Evolutionary conservation across 352 stramenopile species (phyloP).

Genomic region (Elongisporangium prolatum): DNA sequence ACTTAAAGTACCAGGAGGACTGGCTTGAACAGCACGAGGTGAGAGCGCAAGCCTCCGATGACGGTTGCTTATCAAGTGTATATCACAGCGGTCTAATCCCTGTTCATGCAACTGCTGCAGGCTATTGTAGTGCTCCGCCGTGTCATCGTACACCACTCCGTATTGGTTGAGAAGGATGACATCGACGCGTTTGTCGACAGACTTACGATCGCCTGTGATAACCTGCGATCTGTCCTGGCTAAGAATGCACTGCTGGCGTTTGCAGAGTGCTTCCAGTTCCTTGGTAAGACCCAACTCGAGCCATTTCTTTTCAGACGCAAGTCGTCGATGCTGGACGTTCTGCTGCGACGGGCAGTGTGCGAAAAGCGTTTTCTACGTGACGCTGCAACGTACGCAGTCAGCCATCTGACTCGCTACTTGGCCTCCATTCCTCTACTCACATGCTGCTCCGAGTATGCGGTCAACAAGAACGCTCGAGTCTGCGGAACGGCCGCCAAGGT

Average conservation of each 20-base stretch:
- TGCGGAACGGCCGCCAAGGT: constrained; percentile 39
- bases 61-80: background rate
- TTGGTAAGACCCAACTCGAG: constrained; percentile 16
- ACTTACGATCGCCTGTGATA: constrained; percentile 44
- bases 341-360: constrained; percentile 59
- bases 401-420: constrained; percentile 34
- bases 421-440: constrained; percentile 37
- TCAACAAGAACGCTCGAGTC: constrained; percentile 59
- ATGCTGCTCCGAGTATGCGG: constrained; percentile 30
- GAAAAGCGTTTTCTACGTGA: constrained; percentile 76
- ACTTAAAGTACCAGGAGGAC: constrained; percentile 20
- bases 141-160: constrained; percentile 46
- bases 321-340: constrained; percentile 34
- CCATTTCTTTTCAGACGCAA: constrained; percentile 15
- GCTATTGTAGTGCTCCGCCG: constrained; percentile 43
- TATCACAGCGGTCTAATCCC: background rate
- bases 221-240: constrained; percentile 58
- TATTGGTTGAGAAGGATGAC: constrained; percentile 17
- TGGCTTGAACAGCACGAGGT: constrained; percentile 67
- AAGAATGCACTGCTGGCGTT: constrained; percentile 67
- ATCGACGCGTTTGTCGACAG: constrained; percentile 22
- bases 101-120: constrained; percentile 3
- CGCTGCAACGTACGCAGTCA: constrained; percentile 29
- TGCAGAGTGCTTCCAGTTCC: constrained; percentile 52
- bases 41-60: background rate